These are phyloP conservation scores for Ceratopteris richardii DNA, from an alignment of 75 land plant species.

Conservation along the genomic window DNA sequence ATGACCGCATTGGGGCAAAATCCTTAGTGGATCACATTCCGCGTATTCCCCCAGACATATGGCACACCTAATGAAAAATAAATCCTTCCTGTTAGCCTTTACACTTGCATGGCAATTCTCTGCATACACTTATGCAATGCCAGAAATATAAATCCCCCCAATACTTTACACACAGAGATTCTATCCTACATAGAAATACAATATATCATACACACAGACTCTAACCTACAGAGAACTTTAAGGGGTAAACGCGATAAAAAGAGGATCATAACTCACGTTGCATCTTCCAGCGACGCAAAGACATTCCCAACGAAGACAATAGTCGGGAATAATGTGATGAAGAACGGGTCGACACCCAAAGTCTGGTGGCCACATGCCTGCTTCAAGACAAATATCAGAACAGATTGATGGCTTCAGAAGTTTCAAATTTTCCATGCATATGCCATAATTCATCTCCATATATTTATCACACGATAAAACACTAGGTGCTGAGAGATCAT, in stretches of 20 bases:
- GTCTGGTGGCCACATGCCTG: slow-evolving; percentile 22
- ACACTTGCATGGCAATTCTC: background rate
- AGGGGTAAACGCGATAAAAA: background rate
- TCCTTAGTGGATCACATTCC: slow-evolving; percentile 14
- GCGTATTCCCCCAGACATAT: slow-evolving; percentile 26
- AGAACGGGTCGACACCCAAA: slow-evolving; percentile 35
- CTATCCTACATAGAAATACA: no score
- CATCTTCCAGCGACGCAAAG: slow-evolving; percentile 33
- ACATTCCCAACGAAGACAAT: slow-evolving; percentile 37
- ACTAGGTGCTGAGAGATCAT: no score
- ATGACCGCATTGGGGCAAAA: slow-evolving; percentile 26
- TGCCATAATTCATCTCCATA: no score
- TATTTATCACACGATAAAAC: no score
- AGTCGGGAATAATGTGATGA: slow-evolving; percentile 38
- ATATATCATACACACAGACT: no score
- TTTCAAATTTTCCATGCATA: no score
- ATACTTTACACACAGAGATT: no score
- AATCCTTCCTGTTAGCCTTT: background rate
- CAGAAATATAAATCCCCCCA: background rate
- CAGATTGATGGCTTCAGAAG: no score
- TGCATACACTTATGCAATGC: background rate
- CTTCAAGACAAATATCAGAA: background rate
- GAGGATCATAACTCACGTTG: slow-evolving; percentile 32
- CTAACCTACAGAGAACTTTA: no score
- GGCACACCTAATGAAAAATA: slow-evolving; percentile 4